Percentiles rank a stretch among this genome's conserved stretches.
Evolutionary conservation across 495 filamentous ascomycete species (phyloP).

Genomic region (Xylaria acuta): DNA sequence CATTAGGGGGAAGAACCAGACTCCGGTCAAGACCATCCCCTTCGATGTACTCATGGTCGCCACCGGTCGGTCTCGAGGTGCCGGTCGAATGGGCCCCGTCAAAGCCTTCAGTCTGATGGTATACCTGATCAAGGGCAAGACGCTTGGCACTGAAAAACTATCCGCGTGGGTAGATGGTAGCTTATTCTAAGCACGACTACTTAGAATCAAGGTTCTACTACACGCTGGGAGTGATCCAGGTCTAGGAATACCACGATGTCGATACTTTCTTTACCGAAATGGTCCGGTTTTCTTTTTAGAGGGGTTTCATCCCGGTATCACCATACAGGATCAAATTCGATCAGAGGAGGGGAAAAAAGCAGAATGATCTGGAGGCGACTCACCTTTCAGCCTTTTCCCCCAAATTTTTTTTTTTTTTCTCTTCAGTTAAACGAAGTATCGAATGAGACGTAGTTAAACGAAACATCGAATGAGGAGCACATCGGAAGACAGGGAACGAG

Average conservation of each 20-base stretch:
- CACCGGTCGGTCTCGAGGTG: conserved; percentile 49
- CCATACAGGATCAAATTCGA: neutral
- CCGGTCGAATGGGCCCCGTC: conserved; percentile 46
- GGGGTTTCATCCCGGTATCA: neutral
- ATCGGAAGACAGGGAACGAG: neutral
- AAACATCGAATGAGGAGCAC: neutral
- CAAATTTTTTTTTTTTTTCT: conserved; percentile 9
- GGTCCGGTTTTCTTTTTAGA: neutral
- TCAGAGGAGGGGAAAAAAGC: neutral
- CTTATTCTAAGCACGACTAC: conserved; percentile 34
- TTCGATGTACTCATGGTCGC: conserved; percentile 50
- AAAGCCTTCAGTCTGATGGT: conserved; percentile 49
- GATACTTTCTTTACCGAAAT: neutral
- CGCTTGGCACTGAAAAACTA: conserved; percentile 43
- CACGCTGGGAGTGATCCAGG: neutral
- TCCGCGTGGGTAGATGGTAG: conserved; percentile 48
- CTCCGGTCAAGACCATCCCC: conserved; percentile 47
- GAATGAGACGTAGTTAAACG: neutral
- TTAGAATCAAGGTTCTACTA: neutral
- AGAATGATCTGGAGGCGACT: neutral
- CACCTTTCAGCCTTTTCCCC: neutral
- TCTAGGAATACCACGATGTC: neutral
- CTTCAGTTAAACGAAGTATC: neutral
- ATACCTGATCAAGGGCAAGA: conserved; percentile 51
- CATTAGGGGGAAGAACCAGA: conserved; percentile 42